phyloP scores from a whole-genome alignment of 352 stramenopile genomes.

The Phytophthora tentaculata region DNA sequence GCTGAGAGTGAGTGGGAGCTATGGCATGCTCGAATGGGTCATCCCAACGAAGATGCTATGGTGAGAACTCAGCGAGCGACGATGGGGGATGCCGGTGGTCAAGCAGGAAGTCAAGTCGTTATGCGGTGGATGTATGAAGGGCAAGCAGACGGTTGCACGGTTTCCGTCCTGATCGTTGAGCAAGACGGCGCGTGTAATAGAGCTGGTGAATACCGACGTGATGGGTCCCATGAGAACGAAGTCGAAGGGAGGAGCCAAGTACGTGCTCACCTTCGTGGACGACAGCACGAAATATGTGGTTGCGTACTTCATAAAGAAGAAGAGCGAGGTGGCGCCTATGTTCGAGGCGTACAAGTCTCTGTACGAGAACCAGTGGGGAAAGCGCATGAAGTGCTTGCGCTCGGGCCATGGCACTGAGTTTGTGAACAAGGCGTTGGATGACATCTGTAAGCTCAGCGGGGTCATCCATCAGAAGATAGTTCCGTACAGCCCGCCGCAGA shows the following conservation, averaged over 20 bases:
- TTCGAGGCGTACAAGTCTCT: too few relatives aligned
- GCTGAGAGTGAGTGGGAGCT: slow-evolving; percentile 26
- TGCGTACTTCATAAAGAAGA: neutral
- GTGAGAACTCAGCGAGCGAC: slow-evolving; percentile 12
- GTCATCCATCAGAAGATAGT: too few relatives aligned
- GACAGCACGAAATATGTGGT: neutral
- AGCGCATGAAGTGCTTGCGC: too few relatives aligned
- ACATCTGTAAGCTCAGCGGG: too few relatives aligned
- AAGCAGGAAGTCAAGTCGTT: neutral
- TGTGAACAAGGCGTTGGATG: too few relatives aligned
- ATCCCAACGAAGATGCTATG: slow-evolving; percentile 12
- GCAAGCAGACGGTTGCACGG: neutral
- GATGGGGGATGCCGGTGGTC: slow-evolving; percentile 5
- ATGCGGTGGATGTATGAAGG: slow-evolving; percentile 21
- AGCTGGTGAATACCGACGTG: slow-evolving; percentile 14
- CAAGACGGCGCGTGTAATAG: slow-evolving; percentile 14
- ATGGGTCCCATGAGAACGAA: too few relatives aligned
- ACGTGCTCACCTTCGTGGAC: neutral
- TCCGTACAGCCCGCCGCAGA: too few relatives aligned
- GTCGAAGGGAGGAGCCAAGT: too few relatives aligned
- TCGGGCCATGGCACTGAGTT: too few relatives aligned
- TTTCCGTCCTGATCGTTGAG: slow-evolving; percentile 1
- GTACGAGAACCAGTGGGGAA: too few relatives aligned
- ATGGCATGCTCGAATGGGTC: slow-evolving; percentile 27
- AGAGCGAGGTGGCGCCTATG: neutral